Base-by-base conservation (phyloP, 2,329 filamentous ascomycete species). In the Aspergillus melleus region DNA sequence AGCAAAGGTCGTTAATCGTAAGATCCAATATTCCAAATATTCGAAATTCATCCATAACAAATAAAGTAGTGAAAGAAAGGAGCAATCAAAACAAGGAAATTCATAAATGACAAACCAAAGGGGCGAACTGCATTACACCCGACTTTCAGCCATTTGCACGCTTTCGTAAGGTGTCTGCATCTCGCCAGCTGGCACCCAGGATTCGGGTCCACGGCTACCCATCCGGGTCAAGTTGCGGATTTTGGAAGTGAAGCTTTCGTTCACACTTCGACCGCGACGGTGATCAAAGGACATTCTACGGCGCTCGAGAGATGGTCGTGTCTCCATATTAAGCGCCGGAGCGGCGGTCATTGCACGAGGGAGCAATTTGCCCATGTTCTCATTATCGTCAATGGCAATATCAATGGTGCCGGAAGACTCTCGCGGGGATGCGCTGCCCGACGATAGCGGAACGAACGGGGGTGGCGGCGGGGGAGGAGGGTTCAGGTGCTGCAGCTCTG, bases 401-500 rank as follows among this genome's bases (percentile, higher is more conserved):
- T 77, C 75, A 29, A 76, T 77, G 0, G 75, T 78, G 2, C 71
- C 75, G 0, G 75, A 70, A 5, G 76, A 77, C 16, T 75, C 72
- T 6, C 73, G 70, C 0, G 70, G 69, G 2, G 74, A 76, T 22
- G 55, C 64, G 12, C 59, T 26, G 1, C 67, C 63, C 12, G 66
- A 64, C 36, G 36, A 16, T 2, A 42, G 14, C 26, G 65, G 66
- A 14, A 66, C 66, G 20, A 66, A 54, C 8, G 80, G 79, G 11
- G 76, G 70, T n/a, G 80, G 80, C 22, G 80, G 81, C 16, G 80
- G 81, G 2, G 82, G 81, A 0, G 84, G 83, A 11, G 84, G 83
- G 73, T 80, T 82, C 16, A 88, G 76, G 70, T 88, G 86, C 67
- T 87, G 85, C 10, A 88, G 78, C 67, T 88, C 84, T 6, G 86